Evolutionary conservation across 805 yeast genomes (phyloP), one percentile per base, ranked within the genome.

Genomic region (Millerago galiae): DNA sequence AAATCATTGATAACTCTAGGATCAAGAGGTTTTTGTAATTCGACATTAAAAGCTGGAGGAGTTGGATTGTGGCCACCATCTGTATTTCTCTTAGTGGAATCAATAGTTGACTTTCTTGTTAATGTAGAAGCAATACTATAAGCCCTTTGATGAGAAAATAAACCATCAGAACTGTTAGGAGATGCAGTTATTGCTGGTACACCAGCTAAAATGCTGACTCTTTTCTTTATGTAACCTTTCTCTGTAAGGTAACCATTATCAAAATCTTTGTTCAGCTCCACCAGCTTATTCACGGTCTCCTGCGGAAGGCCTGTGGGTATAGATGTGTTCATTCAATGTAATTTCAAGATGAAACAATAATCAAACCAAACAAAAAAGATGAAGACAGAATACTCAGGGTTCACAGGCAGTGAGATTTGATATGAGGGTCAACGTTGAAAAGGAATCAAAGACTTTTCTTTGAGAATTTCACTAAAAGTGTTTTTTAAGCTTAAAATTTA

Each of bases 241-340:
- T 73, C 81, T 0, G 93, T 83, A 43, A 84, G 65, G 44, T 80
- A 81, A 2, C 88, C 91, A 29, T 83, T 89, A 49, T 70, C 68
- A 47, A 66, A 77, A 47, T 80, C 86, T 9, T 62, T 54, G 12
- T 68, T 66, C 25, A 79, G 63, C 31, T 65, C 69, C 25, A 59
- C 55, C 16, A 79, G 60, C 47, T 62, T 45, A 13, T 44, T 40
- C 24, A 33, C 53, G 9, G 44, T 33, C 2, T 21, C 16, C 8
- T 41, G 31, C 2, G 60, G 56, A 3, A 55, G 46, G 10, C 53
- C 56, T 1, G 43, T 32, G 5, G 61, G 57, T 6, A 52, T 49
- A 6, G 58, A 47, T 8, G 51, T 43, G 45, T 52, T 55, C 59
- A 52, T 54, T 17, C 33, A 10, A 41, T 25, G 31, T 28, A 29